Evolutionary conservation across 257 asterid genomes (phyloP).

Genomic region (Ligustrum vulgare): DNA sequence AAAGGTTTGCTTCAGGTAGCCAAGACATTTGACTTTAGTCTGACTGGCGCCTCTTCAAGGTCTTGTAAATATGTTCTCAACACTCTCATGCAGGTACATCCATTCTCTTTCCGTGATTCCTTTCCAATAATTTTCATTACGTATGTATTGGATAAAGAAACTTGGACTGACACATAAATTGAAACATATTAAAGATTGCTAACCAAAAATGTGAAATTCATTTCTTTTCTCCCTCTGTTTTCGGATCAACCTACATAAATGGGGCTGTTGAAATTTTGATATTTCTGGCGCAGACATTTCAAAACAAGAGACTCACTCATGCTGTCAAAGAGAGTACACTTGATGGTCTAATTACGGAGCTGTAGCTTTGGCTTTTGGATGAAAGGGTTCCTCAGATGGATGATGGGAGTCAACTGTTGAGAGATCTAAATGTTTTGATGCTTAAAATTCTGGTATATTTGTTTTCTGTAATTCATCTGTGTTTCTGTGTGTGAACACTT

Average conservation of each 20-base stretch:
- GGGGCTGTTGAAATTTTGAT: slow-evolving; percentile 18
- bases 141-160: slow-evolving; percentile 12
- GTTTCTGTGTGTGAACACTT: background rate
- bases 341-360: slow-evolving; percentile 85
- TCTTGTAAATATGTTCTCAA: slow-evolving; percentile 98
- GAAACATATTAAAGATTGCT: background rate
- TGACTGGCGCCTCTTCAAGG: slow-evolving; percentile 92
- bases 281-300: slow-evolving; percentile 71
- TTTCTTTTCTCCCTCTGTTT: background rate
- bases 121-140: background rate
- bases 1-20: slow-evolving; percentile 65
- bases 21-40: slow-evolving; percentile 90
- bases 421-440: slow-evolving; percentile 96
- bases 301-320: slow-evolving; percentile 81
- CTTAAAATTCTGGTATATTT: slow-evolving; percentile 78
- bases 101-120: background rate
- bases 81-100: slow-evolving; percentile 91
- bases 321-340: slow-evolving; percentile 88
- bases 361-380: slow-evolving; percentile 97
- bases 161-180: background rate
- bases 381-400: slow-evolving; percentile 98
- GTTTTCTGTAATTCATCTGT: slow-evolving; percentile 7
- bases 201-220: background rate
- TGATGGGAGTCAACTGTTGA: slow-evolving; percentile 98
- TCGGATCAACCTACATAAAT: background rate